Base-by-base conservation (phyloP, 2,329 filamentous ascomycete genomes). In the Aspergillus viridinutans region DNA sequence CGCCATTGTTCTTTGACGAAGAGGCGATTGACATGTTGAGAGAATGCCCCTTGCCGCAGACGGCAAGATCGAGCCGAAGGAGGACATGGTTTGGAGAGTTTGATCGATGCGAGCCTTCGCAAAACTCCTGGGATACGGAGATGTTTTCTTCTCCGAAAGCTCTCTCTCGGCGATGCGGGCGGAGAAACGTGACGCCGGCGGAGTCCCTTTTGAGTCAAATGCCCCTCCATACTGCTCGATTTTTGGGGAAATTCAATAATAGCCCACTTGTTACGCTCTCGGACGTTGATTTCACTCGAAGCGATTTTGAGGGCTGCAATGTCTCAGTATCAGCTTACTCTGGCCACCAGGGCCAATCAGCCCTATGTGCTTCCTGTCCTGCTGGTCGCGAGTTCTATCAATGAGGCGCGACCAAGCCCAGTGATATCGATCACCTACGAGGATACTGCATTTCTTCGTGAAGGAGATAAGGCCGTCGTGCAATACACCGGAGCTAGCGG, bases 331-430 rank as follows among this genome's bases (percentile, higher is more conserved):
- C 62, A 70, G 55, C 59, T 77, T 49, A 72, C 65, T 29, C 62
- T 76, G 63, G 75, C 76, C 29, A 69, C 69, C 29, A 71, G 73
- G 55, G 75, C 72, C 58, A 77, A 73, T 58, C 73, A 75, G 59
- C 69, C 76, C 38, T 64, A 67, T 4, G 54, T 76, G 45, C 66
- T 78, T n/a, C 76, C 76, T 17, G 72, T 72, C 38, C 61, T 76
- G 20, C 64, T 79, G 47, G 68, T 76, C 58, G 75, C 73, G 10
- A 69, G 70, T 29, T 77, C 73, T 6, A 67, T 75, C 59, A 76
- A 76, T 50, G 68, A 73, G 63, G 69, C 70, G 10, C 69, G 71
- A 21, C 67, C 69, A 5, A 68, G 57, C 43, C 69, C 70, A 4
- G 68, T 68, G 21, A 69, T 78, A 56, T 59, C 64, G 28, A 73